Evolutionary conservation across 1,139 yeast genomes (phyloP), one percentile per base, ranked within the genome.

Genomic region (Candida sp.): DNA sequence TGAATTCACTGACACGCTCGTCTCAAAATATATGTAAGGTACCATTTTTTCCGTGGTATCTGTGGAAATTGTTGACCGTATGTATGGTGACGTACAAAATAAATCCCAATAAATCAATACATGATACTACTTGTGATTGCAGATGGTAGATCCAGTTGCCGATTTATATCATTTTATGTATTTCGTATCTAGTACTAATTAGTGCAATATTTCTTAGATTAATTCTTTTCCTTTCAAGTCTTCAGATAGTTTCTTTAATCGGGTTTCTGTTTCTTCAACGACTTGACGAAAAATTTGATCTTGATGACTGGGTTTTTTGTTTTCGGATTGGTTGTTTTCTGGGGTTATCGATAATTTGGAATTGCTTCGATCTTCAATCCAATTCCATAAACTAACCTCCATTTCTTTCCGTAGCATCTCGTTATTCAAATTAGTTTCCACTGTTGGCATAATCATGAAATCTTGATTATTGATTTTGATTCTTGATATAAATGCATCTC

Each of bases 331-430:
- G 11, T 22, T 30, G 22, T 27, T 5, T 23, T n/a, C 8, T 12
- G 22, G 15, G 15, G 15, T 29, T 6, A 34, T 21, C 19, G 37
- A 23, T 21, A 27, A 23, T 35, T 39, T 34, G 23, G 23, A 55
- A 5, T 58, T 63, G 40, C 74, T 74, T 42, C 87, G 73, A 38
- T 77, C 77, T 44, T 81, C 79, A 37, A 89, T 75, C 97, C 97
- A 90, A 41, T 80, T 75, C 96, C 97, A 90, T 45, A 90, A 62
- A 35, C 77, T 76, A 33, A 76, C 74, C 61, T 89, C 95, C 46
- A 82, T 79, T 44, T 75, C 70, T 49, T 71, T 53, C 42, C 64
- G 56, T 42, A 61, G 50, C 36, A 60, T 53, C 11, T 59, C 60
- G 46, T 68, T 65, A 41, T 66, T 61, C 43, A 77, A 58, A 21